phyloP scores from a whole-genome alignment of 192 early-diverging fungal species.

The Borealophlyctis nickersoniae region DNA sequence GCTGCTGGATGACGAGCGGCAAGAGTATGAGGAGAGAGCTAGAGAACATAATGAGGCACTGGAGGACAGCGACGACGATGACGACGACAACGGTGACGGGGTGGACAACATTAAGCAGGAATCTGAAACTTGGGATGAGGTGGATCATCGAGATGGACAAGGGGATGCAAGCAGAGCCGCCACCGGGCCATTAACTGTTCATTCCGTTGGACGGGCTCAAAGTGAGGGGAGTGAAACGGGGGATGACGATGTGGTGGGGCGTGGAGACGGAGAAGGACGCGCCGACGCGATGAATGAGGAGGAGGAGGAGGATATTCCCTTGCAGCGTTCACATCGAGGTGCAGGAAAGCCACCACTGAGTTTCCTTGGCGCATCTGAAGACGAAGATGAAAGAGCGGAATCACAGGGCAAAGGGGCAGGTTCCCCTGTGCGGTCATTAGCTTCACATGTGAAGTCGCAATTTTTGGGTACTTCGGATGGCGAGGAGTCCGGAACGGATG shows the following conservation, averaged over 20 bases:
- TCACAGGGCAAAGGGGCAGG: too few relatives aligned
- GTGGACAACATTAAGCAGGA: background rate
- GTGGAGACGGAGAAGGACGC: too few relatives aligned
- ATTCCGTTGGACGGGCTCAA: background rate
- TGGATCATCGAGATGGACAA: background rate
- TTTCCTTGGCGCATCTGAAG: too few relatives aligned
- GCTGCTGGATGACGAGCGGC: slow-evolving; percentile 11
- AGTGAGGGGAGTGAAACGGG: background rate
- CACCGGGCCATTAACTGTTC: background rate
- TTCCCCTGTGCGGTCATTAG: too few relatives aligned
- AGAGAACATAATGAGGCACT: slow-evolving; percentile 6
- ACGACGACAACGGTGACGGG: background rate
- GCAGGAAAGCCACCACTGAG: too few relatives aligned
- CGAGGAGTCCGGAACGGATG: background rate
- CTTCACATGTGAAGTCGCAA: too few relatives aligned
- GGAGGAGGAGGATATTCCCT: too few relatives aligned
- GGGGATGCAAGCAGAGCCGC: background rate
- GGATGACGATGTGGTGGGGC: background rate
- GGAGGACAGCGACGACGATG: background rate
- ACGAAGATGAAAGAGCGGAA: too few relatives aligned
- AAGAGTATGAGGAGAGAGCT: background rate
- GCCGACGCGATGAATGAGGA: too few relatives aligned
- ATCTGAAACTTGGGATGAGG: background rate
- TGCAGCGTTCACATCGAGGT: too few relatives aligned
- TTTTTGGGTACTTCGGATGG: too few relatives aligned